Evolutionary conservation across 2,329 filamentous ascomycete genomes (phyloP).

Genomic region (Didymella lethalis): DNA sequence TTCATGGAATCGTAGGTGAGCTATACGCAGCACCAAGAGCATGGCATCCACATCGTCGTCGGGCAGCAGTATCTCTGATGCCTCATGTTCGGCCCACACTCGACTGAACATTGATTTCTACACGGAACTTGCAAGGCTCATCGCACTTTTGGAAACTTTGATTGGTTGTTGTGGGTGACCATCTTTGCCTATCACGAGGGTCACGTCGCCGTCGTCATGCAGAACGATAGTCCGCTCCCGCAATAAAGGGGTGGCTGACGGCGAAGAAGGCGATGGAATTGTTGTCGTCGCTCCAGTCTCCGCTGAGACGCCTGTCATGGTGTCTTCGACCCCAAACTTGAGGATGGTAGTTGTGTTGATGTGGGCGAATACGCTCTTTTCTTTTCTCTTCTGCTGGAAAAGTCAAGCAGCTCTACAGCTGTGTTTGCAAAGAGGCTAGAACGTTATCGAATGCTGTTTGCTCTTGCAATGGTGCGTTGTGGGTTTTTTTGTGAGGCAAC

Average conservation of each 20-base stretch:
- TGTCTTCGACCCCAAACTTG: too few species aligned
- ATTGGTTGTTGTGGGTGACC: background rate
- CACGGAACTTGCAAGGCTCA: background rate
- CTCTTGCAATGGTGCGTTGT: background rate
- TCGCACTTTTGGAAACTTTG: background rate
- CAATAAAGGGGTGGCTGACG: background rate
- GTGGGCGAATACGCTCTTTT: too few species aligned
- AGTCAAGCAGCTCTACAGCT: too few species aligned
- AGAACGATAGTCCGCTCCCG: background rate
- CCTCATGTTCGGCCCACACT: background rate
- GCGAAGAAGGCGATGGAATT: too few species aligned
- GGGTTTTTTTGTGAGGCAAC: background rate
- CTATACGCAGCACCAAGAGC: background rate
- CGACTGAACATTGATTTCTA: background rate
- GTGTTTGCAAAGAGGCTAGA: background rate
- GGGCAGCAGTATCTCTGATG: background rate
- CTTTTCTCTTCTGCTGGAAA: too few species aligned
- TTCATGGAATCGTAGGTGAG: background rate
- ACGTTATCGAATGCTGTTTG: background rate
- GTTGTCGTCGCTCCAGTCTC: too few species aligned
- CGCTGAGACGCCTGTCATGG: too few species aligned
- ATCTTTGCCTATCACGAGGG: background rate
- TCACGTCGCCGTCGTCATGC: background rate
- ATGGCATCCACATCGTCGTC: background rate
- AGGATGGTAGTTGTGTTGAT: too few species aligned